Percentiles rank a stretch among this genome's conserved stretches.
Evolutionary conservation across 768 basidiomycete species (phyloP).

Genomic region (Dictyophora rubrovolvata): DNA sequence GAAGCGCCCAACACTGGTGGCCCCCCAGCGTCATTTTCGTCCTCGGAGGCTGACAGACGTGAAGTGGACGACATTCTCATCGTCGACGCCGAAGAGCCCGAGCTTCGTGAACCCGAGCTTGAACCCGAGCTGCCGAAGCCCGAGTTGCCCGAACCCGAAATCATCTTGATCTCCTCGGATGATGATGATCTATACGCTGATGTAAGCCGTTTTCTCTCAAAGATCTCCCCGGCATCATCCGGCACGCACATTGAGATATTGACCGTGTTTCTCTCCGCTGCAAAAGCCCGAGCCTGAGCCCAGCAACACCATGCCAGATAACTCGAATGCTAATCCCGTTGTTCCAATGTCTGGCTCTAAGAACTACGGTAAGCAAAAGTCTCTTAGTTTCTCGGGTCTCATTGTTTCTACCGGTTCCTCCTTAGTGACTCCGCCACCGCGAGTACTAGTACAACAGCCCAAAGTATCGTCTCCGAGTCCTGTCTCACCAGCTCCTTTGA

Average conservation of each 20-base stretch:
- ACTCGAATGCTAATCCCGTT: background rate
- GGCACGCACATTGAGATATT: background rate
- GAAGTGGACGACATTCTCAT: background rate
- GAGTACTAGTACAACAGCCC: too few relatives aligned
- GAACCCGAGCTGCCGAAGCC: background rate
- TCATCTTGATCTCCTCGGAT: background rate
- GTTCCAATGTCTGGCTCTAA: background rate
- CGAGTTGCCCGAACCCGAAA: background rate
- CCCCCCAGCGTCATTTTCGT: background rate
- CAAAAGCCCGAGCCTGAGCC: background rate
- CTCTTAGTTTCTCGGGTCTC: too few relatives aligned
- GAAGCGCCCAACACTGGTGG: background rate
- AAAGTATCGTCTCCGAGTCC: too few relatives aligned
- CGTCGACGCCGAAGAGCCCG: background rate
- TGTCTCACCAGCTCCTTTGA: too few relatives aligned
- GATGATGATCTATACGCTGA: constrained; percentile 3
- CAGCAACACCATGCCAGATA: background rate
- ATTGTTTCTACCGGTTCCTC: too few relatives aligned
- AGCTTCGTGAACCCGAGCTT: background rate
- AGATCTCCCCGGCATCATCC: background rate
- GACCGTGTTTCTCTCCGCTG: background rate
- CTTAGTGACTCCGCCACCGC: too few relatives aligned
- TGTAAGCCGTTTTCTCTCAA: too few relatives aligned
- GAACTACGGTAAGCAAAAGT: background rate
- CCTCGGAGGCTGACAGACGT: background rate